Conservation (phyloP, 805 yeast species). For the Candida patagonica region DNA sequence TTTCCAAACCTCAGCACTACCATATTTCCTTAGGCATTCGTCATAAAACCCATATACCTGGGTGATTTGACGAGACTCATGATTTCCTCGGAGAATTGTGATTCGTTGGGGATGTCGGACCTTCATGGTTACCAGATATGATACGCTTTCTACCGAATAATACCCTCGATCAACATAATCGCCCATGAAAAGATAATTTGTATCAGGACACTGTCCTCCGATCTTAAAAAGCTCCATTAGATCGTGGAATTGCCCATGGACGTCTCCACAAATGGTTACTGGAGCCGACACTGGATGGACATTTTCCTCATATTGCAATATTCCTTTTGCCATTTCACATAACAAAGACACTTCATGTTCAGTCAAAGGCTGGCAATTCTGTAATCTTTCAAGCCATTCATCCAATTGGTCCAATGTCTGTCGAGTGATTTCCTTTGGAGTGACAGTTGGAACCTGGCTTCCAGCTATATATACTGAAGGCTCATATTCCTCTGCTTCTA, state of each 20-base stretch:
- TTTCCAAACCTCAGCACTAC: constrained; percentile 91
- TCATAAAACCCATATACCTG: constrained; percentile 96
- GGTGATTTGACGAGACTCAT: constrained; percentile 92
- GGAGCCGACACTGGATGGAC: constrained; percentile 95
- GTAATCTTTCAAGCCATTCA: constrained; percentile 77
- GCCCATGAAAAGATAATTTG: constrained; percentile 78
- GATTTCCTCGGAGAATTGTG: constrained; percentile 90
- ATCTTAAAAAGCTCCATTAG: constrained; percentile 89
- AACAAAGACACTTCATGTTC: constrained; percentile 73
- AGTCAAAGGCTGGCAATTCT: constrained; percentile 31
- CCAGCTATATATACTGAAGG: constrained; percentile 3
- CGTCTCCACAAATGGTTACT: constrained; percentile 95
- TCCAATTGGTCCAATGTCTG: constrained; percentile 63
- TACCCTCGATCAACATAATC: constrained; percentile 91
- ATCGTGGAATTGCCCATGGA: constrained; percentile 95
- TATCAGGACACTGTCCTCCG: constrained; percentile 93
- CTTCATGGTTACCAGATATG: constrained; percentile 88
- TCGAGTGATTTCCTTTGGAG: constrained; percentile 34
- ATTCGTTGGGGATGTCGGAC: constrained; percentile 88
- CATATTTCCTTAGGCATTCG: constrained; percentile 91
- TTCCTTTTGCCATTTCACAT: constrained; percentile 82
- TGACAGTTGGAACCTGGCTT: constrained; percentile 19
- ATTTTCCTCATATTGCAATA: constrained; percentile 81
- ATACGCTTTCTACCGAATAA: constrained; percentile 87
- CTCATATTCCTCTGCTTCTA: constrained; percentile 26